These are phyloP conservation scores for Solanum bulbocastanum DNA, from an alignment of 257 asterid species.

Conservation along the genomic window DNA sequence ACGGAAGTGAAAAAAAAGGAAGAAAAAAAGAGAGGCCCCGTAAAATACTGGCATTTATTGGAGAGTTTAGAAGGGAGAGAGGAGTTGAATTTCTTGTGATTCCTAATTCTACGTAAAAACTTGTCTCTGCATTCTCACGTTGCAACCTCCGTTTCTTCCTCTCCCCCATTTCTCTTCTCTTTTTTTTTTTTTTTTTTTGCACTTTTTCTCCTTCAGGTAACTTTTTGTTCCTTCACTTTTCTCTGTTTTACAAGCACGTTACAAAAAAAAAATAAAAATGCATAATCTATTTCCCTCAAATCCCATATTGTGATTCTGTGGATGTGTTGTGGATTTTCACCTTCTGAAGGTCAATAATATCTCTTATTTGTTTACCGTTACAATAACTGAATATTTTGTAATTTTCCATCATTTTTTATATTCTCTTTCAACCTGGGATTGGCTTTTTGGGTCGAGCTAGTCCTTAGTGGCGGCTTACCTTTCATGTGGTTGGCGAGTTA, in stretches of 20 bases:
- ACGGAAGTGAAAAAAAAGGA: neutral
- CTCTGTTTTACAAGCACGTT: neutral
- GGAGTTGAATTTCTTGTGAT: neutral
- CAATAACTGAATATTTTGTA: neutral
- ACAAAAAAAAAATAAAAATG: neutral
- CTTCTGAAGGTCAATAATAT: neutral
- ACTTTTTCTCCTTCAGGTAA: neutral
- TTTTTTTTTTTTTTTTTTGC: neutral
- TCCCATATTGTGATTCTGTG: neutral
- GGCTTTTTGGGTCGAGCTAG: neutral
- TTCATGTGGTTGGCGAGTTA: neutral
- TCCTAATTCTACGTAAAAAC: neutral
- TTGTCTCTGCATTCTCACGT: neutral
- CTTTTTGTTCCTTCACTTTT: neutral
- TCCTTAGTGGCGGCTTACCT: neutral
- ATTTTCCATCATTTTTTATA: neutral
- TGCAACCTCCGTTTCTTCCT: neutral
- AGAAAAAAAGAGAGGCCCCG: constrained; percentile 5
- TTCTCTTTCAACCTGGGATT: neutral
- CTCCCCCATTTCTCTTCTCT: neutral
- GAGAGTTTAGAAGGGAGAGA: neutral
- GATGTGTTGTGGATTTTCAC: neutral
- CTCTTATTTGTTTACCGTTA: neutral
- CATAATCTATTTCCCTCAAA: neutral
- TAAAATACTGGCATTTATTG: neutral